phyloP scores from a whole-genome alignment of 257 asterid genomes.

The Nicotiana obtusifolia region DNA sequence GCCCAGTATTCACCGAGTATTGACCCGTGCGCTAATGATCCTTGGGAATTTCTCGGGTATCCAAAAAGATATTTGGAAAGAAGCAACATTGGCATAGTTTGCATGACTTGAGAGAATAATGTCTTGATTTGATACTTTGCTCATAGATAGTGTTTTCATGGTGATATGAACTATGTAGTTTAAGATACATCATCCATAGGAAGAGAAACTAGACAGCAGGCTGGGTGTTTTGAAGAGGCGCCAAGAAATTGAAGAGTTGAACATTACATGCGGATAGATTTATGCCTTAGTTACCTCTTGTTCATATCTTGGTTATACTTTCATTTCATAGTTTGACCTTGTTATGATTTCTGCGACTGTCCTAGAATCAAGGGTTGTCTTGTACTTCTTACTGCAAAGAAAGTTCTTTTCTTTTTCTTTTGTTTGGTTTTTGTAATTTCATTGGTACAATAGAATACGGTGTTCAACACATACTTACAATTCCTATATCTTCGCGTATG shows the following conservation, averaged over 20 bases:
- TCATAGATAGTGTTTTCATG: not conserved
- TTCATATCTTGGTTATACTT: not conserved
- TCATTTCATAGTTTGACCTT: not conserved
- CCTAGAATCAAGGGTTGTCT: not conserved
- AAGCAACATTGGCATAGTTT: not conserved
- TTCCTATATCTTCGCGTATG: not conserved
- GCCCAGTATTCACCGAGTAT: no score
- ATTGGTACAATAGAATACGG: not conserved
- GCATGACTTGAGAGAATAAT: not conserved
- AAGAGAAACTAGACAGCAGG: not conserved
- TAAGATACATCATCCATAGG: not conserved
- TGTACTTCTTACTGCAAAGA: not conserved
- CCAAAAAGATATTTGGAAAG: not conserved
- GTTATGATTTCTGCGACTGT: not conserved
- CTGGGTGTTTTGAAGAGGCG: not conserved
- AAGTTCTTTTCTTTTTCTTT: not conserved
- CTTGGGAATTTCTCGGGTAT: no score
- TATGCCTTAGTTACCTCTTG: not conserved
- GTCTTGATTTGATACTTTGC: not conserved
- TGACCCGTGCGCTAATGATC: no score
- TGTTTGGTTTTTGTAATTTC: not conserved
- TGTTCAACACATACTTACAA: not conserved
- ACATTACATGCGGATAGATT: not conserved
- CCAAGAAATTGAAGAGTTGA: not conserved
- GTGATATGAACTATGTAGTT: not conserved